Conservation (phyloP, 305 asterid genomes). For the Solanum chacoense region DNA sequence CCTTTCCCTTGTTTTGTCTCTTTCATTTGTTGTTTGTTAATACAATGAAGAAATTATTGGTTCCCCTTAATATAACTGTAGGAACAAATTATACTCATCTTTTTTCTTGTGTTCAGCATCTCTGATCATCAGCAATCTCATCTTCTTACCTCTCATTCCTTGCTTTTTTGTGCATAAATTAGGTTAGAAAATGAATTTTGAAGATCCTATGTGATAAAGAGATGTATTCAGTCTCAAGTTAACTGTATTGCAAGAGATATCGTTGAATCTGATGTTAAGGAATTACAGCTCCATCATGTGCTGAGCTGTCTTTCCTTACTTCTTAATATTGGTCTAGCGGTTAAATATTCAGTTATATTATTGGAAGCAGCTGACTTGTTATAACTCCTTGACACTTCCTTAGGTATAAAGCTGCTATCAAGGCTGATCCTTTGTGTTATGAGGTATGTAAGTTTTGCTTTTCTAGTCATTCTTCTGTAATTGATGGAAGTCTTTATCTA, state of each 20-base stretch:
- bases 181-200: neutral
- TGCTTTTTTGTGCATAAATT: constrained; percentile 1
- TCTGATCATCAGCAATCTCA: neutral
- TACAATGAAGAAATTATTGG: neutral
- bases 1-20: neutral
- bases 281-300: neutral
- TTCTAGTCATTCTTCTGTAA: neutral
- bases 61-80: neutral
- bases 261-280: neutral
- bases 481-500: neutral
- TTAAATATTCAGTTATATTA: constrained; percentile 1
- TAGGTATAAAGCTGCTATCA: constrained; percentile 98
- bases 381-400: constrained; percentile 16
- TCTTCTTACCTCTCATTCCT: neutral
- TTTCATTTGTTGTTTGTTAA: neutral
- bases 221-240: neutral
- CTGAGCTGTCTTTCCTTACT: neutral
- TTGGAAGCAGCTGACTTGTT: constrained; percentile 10
- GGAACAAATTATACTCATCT: neutral
- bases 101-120: constrained; percentile 1
- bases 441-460: constrained; percentile 45
- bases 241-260: neutral
- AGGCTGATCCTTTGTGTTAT: constrained; percentile 95
- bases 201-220: neutral
- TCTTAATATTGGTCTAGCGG: neutral